Conservation (phyloP, 257 asterid genomes). For the Craterostigma plantagineum region DNA sequence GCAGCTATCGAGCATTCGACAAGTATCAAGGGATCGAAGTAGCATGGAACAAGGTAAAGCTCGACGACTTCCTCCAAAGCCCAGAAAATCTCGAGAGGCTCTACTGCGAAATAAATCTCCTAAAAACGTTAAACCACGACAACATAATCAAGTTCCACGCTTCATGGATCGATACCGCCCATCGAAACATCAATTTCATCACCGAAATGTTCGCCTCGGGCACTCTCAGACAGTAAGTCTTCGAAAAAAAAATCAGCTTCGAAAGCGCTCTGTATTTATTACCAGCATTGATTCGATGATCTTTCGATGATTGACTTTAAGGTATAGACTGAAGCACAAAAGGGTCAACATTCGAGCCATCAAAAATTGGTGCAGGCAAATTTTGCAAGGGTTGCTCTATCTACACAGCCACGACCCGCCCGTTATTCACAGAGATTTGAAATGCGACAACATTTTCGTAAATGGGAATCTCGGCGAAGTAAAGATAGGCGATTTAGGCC, state of each 20-base stretch:
- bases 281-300: neutral
- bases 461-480: slow-evolving; percentile 87
- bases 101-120: slow-evolving; percentile 79
- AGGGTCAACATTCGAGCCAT: slow-evolving; percentile 66
- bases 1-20: slow-evolving; percentile 87
- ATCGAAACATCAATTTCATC: slow-evolving; percentile 87
- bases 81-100: slow-evolving; percentile 92
- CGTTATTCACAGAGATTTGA: slow-evolving; percentile 82
- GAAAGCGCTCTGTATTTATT: too few species aligned
- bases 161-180: slow-evolving; percentile 78
- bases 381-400: slow-evolving; percentile 58
- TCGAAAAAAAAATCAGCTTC: too few species aligned
- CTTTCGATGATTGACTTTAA: slow-evolving; percentile 5
- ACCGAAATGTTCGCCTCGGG: slow-evolving; percentile 98
- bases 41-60: slow-evolving; percentile 95
- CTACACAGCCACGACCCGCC: slow-evolving; percentile 83
- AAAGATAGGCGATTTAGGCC: slow-evolving; percentile 85
- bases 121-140: slow-evolving; percentile 65
- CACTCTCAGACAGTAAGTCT: slow-evolving; percentile 73
- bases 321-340: slow-evolving; percentile 70
- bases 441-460: slow-evolving; percentile 74
- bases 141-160: slow-evolving; percentile 83
- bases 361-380: slow-evolving; percentile 85
- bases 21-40: slow-evolving; percentile 97
- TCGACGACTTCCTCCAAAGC: slow-evolving; percentile 54